Evolutionary conservation across 441 rosid species (phyloP).

Genomic region (Brassica balearica): DNA sequence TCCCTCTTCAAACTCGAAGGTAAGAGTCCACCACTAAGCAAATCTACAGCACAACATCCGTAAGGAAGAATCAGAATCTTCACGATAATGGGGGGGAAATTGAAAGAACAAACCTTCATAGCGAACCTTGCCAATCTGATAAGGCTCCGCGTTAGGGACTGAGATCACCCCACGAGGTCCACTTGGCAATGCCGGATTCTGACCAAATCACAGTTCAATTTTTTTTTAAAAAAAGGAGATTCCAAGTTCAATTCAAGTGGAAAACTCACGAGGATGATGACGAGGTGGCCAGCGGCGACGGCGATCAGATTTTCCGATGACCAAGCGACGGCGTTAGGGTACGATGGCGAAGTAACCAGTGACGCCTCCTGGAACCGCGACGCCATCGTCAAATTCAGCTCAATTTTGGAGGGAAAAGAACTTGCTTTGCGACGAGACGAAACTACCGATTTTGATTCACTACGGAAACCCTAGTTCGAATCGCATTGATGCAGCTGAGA

Average conservation of each 20-base stretch:
- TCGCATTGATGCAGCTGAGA: conserved; percentile 42
- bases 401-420: conserved; percentile 50
- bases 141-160: conserved; percentile 56
- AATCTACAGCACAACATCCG: conserved; percentile 54
- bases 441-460: conserved; percentile 9
- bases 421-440: background rate
- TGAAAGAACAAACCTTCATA: conserved; percentile 57
- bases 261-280: conserved; percentile 71
- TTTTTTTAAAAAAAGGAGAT: background rate
- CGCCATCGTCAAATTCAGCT: conserved; percentile 51
- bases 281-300: conserved; percentile 81
- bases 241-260: conserved; percentile 5
- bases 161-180: conserved; percentile 90
- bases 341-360: conserved; percentile 73
- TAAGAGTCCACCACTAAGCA: conserved; percentile 63
- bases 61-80: background rate
- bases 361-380: conserved; percentile 81
- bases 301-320: conserved; percentile 93
- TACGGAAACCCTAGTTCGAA: conserved; percentile 52
- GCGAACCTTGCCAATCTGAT: conserved; percentile 70
- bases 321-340: conserved; percentile 88
- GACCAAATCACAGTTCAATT: conserved; percentile 1
- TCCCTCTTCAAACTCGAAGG: conserved; percentile 73
- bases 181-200: conserved; percentile 88
- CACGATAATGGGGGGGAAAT: background rate